phyloP scores from a whole-genome alignment of 371 early-diverging fungal genomes.

The Rhizopus sp. region DNA sequence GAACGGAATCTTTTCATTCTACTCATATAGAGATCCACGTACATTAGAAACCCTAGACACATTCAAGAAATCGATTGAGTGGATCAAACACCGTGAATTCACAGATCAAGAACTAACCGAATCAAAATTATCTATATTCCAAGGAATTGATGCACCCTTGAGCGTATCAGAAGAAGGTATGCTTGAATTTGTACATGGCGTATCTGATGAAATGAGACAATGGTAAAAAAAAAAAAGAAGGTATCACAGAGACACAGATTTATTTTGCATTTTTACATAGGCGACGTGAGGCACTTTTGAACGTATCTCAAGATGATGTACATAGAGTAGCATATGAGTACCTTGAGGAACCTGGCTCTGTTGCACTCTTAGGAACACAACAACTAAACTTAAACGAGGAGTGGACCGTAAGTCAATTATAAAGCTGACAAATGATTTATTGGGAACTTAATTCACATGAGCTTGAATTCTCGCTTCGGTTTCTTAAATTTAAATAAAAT shows the following conservation, averaged over 20 bases:
- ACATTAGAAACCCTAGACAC: constrained; percentile 75
- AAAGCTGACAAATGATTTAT: neutral
- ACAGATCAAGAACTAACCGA: constrained; percentile 78
- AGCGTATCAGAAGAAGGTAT: constrained; percentile 87
- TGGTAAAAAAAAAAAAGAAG: constrained; percentile 46
- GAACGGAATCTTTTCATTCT: constrained; percentile 85
- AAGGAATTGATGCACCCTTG: constrained; percentile 80
- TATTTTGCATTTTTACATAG: constrained; percentile 29
- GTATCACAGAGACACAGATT: neutral
- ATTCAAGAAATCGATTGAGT: constrained; percentile 64
- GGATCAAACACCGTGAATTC: constrained; percentile 61
- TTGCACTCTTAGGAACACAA: constrained; percentile 40
- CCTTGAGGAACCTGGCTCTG: constrained; percentile 46
- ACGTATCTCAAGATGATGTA: constrained; percentile 70
- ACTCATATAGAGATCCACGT: constrained; percentile 92
- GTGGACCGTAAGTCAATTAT: neutral
- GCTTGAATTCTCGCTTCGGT: no score
- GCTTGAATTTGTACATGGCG: constrained; percentile 72
- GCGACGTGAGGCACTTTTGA: constrained; percentile 77
- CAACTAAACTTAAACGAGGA: neutral
- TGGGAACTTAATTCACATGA: no score
- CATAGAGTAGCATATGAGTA: constrained; percentile 74
- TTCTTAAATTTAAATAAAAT: no score
- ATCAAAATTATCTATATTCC: constrained; percentile 91
- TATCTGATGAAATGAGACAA: constrained; percentile 88